phyloP scores from a whole-genome alignment of 169 alveolate genomes.

The Plasmodium gonderi region DNA sequence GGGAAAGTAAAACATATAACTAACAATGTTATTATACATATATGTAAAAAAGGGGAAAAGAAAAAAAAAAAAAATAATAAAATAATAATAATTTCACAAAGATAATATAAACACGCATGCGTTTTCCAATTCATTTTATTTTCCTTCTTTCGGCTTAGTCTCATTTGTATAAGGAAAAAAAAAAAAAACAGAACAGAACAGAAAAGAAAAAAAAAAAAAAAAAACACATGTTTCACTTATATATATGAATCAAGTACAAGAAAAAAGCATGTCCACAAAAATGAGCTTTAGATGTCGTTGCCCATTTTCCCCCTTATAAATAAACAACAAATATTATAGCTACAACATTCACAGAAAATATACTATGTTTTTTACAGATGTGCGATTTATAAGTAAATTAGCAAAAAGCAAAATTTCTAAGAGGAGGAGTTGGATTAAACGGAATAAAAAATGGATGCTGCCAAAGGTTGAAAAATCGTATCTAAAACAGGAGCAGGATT shows the following conservation, averaged over 20 bases:
- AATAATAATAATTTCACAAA: too few relatives aligned
- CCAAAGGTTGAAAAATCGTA: slow-evolving; percentile 72
- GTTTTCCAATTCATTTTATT: too few relatives aligned
- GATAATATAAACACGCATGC: too few relatives aligned
- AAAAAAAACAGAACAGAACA: background rate
- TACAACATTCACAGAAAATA: background rate
- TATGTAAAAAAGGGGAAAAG: background rate
- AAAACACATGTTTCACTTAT: background rate
- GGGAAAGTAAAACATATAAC: background rate
- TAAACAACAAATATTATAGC: background rate
- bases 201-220: background rate
- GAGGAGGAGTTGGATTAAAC: slow-evolving; percentile 61
- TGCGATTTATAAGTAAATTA: slow-evolving; percentile 42
- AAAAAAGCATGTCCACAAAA: background rate
- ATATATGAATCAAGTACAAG: background rate
- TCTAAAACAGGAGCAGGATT: slow-evolving; percentile 71
- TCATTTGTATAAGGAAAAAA: too few relatives aligned
- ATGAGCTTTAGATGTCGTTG: background rate
- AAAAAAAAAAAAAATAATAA: background rate
- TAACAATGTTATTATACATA: background rate
- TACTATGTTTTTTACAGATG: slow-evolving; percentile 67
- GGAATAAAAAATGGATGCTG: slow-evolving; percentile 72
- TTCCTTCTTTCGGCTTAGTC: too few relatives aligned
- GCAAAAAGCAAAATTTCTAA: slow-evolving; percentile 49
- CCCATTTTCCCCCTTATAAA: background rate